These are phyloP conservation scores for Ulmus americana DNA, from an alignment of 331 rosid species.

Conservation along the genomic window DNA sequence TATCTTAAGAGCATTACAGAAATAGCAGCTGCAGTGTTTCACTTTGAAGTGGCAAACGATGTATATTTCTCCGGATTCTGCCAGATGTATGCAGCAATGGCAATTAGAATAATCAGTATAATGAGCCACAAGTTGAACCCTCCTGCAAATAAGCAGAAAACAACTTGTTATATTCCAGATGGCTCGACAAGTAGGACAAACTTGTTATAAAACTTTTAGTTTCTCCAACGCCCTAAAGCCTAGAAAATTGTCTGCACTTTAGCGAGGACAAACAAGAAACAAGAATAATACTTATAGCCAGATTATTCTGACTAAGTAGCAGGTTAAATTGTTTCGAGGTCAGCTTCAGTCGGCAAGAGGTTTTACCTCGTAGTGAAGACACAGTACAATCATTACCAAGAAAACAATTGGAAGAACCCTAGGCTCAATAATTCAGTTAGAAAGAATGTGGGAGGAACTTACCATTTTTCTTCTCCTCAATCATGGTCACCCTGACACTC, in stretches of 20 bases:
- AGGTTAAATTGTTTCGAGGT: not conserved
- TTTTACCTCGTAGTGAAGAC: not conserved
- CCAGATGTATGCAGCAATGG: slow-evolving; percentile 51
- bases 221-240: no score
- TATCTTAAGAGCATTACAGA: slow-evolving; percentile 10
- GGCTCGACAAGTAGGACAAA: no score
- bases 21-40: not conserved
- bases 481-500: slow-evolving; percentile 60
- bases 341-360: not conserved
- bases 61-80: slow-evolving; percentile 31
- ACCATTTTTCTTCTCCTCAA: slow-evolving; percentile 59
- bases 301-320: no score
- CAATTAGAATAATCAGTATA: slow-evolving; percentile 50
- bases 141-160: slow-evolving; percentile 39
- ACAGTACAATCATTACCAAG: not conserved
- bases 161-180: not conserved
- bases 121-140: slow-evolving; percentile 60
- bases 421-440: not conserved
- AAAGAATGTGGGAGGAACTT: slow-evolving; percentile 21
- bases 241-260: no score
- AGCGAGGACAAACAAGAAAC: no score
- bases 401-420: not conserved
- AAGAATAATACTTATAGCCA: no score
- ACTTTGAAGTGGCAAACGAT: slow-evolving; percentile 7
- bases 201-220: no score